These are phyloP conservation scores for Gaertneriomyces semiglobifer DNA, from an alignment of 192 early-diverging fungal genomes.

Conservation along the genomic window DNA sequence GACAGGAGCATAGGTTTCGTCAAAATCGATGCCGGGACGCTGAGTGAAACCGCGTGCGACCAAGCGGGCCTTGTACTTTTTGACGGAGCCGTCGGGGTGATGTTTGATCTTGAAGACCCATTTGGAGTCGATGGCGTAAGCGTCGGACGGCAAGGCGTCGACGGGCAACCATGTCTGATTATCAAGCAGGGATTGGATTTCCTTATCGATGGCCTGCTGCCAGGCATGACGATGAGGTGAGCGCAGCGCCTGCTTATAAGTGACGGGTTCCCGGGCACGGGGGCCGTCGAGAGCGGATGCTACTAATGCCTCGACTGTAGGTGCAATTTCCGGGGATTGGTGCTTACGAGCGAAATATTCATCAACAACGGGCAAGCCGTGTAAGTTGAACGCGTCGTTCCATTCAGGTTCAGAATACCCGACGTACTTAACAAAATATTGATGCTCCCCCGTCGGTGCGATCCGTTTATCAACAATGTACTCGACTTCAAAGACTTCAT, in stretches of 20 bases:
- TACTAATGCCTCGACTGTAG: too few species aligned
- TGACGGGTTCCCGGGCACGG: background rate
- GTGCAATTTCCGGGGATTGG: too few species aligned
- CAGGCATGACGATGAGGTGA: background rate
- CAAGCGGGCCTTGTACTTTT: slow-evolving; percentile 31
- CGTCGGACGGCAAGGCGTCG: slow-evolving; percentile 5
- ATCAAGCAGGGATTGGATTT: background rate
- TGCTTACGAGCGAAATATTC: too few species aligned
- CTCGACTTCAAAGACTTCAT: too few species aligned
- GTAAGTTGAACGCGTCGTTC: too few species aligned
- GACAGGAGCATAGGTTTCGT: slow-evolving; percentile 46
- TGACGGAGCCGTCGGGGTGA: slow-evolving; percentile 25
- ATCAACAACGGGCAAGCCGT: too few species aligned
- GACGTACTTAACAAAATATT: too few species aligned
- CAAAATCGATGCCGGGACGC: too few species aligned
- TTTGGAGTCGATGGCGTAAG: slow-evolving; percentile 24
- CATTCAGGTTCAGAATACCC: too few species aligned
- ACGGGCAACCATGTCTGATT: slow-evolving; percentile 18
- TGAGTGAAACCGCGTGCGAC: slow-evolving; percentile 40
- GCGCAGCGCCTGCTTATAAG: background rate
- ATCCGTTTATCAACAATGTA: too few species aligned
- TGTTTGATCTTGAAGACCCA: slow-evolving; percentile 33
- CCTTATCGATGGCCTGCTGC: background rate
- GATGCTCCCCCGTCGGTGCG: too few species aligned
- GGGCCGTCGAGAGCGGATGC: too few species aligned